A percentile compares a stretch with the other conserved stretches of the same genome.
Evolutionary conservation across 495 filamentous ascomycete genomes (phyloP).

Genomic region (Lophium mytilinum): DNA sequence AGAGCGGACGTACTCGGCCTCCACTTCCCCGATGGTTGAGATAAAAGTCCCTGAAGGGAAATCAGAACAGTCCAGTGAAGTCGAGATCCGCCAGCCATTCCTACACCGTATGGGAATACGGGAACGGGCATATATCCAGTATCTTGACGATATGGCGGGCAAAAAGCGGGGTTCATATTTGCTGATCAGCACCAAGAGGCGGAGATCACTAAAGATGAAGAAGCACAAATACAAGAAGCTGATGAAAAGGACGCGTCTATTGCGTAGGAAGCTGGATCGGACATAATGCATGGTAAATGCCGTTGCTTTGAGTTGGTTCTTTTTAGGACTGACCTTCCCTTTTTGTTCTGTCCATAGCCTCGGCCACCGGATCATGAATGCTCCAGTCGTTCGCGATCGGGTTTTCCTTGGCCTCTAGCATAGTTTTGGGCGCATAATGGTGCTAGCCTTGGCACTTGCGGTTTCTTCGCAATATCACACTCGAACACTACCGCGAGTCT

Average conservation of each 20-base stretch:
- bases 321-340: background rate
- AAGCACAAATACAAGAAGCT: constrained; percentile 99
- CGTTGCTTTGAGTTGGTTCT: background rate
- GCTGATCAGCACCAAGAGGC: constrained; percentile 74
- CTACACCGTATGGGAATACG: constrained; percentile 31
- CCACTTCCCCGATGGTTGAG: constrained; percentile 30
- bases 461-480: background rate
- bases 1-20: constrained; percentile 47
- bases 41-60: constrained; percentile 13
- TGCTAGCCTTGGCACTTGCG: constrained; percentile 8
- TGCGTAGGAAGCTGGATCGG: constrained; percentile 79
- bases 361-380: background rate
- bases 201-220: constrained; percentile 96
- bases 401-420: background rate
- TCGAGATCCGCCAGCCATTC: constrained; percentile 31
- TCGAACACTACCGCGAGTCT: background rate
- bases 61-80: constrained; percentile 3
- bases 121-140: constrained; percentile 9
- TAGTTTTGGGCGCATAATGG: constrained; percentile 21
- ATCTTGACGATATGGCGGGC: constrained; percentile 5
- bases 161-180: constrained; percentile 12
- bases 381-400: background rate
- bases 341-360: background rate
- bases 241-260: constrained; percentile 80
- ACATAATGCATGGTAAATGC: constrained; percentile 22